These are phyloP conservation scores for Inonotus hispidus DNA, from an alignment of 1,284 basidiomycete species.

Conservation along the genomic window DNA sequence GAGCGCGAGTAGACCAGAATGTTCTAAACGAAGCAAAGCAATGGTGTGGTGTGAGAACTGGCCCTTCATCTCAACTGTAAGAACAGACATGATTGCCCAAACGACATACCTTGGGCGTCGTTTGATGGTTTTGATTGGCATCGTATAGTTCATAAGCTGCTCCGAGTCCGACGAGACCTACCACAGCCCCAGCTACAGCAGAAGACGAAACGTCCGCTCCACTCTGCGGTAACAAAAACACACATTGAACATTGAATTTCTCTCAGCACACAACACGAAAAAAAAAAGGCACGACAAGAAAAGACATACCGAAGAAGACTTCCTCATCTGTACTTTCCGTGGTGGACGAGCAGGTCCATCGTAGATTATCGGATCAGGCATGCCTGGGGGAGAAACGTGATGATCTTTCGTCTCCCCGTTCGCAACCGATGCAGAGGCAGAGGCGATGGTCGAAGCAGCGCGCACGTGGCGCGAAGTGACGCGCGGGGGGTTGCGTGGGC, in stretches of 20 bases:
- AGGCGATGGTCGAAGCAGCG: neutral
- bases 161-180: neutral
- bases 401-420: neutral
- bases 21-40: neutral
- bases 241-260: too few species aligned
- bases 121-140: neutral
- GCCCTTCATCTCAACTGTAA: neutral
- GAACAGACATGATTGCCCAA: neutral
- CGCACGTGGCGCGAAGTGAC: slow-evolving; percentile 1
- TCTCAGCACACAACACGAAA: too few species aligned
- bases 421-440: neutral
- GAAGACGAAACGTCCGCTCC: neutral
- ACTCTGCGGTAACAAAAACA: neutral
- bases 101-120: neutral
- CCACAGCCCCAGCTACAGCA: neutral
- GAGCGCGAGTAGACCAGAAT: neutral
- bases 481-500: slow-evolving; percentile 2
- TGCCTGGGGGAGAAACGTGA: neutral
- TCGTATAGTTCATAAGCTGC: slow-evolving; percentile 4
- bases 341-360: slow-evolving; percentile 10
- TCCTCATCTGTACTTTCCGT: neutral
- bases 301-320: neutral
- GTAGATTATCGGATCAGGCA: slow-evolving; percentile 3
- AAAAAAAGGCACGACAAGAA: neutral
- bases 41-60: neutral